A percentile compares a stretch with the other conserved stretches of the same genome.
phyloP scores from a whole-genome alignment of 2,329 filamentous ascomycete genomes.

The Onygenales sp. region DNA sequence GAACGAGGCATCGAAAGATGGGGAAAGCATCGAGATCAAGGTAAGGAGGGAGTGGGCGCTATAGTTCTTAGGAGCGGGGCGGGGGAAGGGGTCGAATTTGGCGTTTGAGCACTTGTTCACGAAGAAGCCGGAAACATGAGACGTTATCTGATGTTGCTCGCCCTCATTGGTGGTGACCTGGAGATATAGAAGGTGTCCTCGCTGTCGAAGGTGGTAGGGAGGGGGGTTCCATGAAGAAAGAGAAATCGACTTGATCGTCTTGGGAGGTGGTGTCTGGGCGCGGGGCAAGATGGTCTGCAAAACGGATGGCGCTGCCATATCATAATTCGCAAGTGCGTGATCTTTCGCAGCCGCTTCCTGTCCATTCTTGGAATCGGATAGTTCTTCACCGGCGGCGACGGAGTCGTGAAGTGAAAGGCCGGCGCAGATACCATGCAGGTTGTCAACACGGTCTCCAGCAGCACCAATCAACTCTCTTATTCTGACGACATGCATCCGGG shows the following conservation, averaged over 20 bases:
- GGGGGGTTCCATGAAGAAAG: constrained; percentile 95
- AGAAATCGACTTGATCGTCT: constrained; percentile 81
- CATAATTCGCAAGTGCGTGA: constrained; percentile 60
- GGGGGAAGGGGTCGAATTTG: constrained; percentile 87
- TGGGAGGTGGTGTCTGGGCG: constrained; percentile 60
- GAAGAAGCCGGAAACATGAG: constrained; percentile 89
- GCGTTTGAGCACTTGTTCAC: constrained; percentile 92
- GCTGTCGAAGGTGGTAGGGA: constrained; percentile 80
- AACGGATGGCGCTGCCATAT: constrained; percentile 61
- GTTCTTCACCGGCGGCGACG: constrained; percentile 43
- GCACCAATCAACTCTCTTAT: constrained; percentile 90
- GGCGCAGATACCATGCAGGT: constrained; percentile 73
- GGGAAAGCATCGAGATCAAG: constrained; percentile 68
- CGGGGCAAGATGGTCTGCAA: constrained; percentile 64
- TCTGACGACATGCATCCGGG: constrained; percentile 83
- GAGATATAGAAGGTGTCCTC: constrained; percentile 86
- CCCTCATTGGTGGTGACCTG: constrained; percentile 85
- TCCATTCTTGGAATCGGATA: constrained; percentile 29
- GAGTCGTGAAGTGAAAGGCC: constrained; percentile 81
- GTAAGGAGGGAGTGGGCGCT: constrained; percentile 78
- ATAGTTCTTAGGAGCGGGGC: constrained; percentile 65
- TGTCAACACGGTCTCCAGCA: constrained; percentile 77
- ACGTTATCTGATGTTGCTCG: constrained; percentile 88
- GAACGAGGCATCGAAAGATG: constrained; percentile 72
- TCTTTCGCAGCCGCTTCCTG: constrained; percentile 31